These are phyloP conservation scores for Lumnitzera racemosa DNA, from an alignment of 345 rosid genomes.

Conservation along the genomic window DNA sequence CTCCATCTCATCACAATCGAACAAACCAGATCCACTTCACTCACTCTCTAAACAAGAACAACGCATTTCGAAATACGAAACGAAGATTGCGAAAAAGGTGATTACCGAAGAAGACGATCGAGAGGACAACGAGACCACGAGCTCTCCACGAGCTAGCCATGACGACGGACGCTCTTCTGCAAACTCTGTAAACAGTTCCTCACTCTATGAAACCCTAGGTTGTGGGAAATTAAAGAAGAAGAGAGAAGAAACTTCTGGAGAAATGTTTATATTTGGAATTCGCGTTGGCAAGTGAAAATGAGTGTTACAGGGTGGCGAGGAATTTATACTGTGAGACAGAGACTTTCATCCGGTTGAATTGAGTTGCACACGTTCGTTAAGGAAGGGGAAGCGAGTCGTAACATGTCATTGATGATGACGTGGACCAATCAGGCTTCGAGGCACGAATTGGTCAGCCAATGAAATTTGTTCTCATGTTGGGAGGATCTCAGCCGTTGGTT, in stretches of 20 bases:
- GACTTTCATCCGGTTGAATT: conserved; percentile 7
- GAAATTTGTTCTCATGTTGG: conserved; percentile 32
- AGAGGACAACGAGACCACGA: conserved; percentile 36
- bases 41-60: conserved; percentile 7
- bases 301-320: neutral
- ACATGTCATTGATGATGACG: conserved; percentile 45
- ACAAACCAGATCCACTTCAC: conserved; percentile 5
- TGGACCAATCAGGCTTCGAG: conserved; percentile 43
- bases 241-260: neutral
- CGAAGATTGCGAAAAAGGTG: conserved; percentile 1
- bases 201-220: neutral
- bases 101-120: conserved; percentile 50
- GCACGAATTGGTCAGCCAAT: conserved; percentile 18
- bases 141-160: conserved; percentile 60
- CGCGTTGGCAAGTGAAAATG: neutral
- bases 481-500: conserved; percentile 33
- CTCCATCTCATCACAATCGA: neutral
- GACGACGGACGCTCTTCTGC: conserved; percentile 1
- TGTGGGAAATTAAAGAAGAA: neutral
- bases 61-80: neutral
- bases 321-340: neutral
- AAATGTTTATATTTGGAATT: neutral
- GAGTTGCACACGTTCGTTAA: neutral
- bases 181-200: neutral
- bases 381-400: conserved; percentile 8